Base-by-base conservation (phyloP, 495 filamentous ascomycete genomes). In the Trichoderma erinaceum region DNA sequence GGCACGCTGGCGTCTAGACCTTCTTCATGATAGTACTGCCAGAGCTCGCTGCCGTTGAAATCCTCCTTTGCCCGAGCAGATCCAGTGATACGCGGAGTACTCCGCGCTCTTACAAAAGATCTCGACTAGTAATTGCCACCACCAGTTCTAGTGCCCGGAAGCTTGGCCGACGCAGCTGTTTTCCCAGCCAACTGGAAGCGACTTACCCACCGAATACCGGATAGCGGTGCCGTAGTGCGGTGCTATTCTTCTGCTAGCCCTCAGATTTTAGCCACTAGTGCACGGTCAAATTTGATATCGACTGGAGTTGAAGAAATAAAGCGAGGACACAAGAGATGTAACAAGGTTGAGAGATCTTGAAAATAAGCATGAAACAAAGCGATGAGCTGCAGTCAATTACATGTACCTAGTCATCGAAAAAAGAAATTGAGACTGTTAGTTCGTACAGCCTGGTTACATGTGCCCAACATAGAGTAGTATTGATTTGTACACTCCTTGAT, bases 71-170 rank as follows among this genome's bases (percentile, higher is more conserved):
- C 35, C 35, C 35, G 35, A 10, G 35, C 35, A 38, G 35, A 38
- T 38, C 0, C 8, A 38, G 48, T 52, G 48, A 52, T 52, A 52
- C 48, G 48, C 48, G 48, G 48, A 23, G 48, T 7, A 21, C 48
- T 52, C 18, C 48, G 48, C n/a, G 18, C 18, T 52, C 48, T 52
- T 21, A 23, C 48, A 52, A 52, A 52, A 52, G 48, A 52, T 52
- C 48, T 38, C 48, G 48, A 21, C 48, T 21, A 52, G 3, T 52
- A 52, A 11, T 52, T 52, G 48, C 48, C 48, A 52, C 48, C 18
- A 18, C 18, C 48, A 52, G 48, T 0, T 21, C 21, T 52, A 52
- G 48, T 52, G 48, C 48, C 48, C 48, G 48, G 21, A 52, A 52
- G 48, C 48, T 52, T 52, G 48, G 25, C 48, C 48, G 48, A 52